Percentiles rank a stretch among this genome's conserved stretches.
Conservation (phyloP, 2,329 filamentous ascomycete species). For the Clonostachys solani region DNA sequence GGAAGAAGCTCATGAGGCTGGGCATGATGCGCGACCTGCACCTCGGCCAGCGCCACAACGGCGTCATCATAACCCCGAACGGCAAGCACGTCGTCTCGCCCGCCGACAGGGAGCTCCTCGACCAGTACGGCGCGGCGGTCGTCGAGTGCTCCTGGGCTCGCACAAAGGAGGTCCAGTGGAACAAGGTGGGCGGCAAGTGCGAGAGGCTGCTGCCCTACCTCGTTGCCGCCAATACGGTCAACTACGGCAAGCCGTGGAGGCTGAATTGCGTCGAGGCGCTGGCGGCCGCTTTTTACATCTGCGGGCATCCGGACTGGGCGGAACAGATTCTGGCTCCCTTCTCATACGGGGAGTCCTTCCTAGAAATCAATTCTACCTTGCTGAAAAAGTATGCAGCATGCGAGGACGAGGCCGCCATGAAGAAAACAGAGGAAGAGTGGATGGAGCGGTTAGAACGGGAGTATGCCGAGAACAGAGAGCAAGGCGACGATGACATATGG, state of each 20-base stretch:
- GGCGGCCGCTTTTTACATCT: constrained; percentile 89
- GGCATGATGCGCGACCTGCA: constrained; percentile 92
- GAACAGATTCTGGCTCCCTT: constrained; percentile 79
- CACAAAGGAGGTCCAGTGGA: constrained; percentile 86
- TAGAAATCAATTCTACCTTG: constrained; percentile 83
- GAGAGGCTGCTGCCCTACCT: constrained; percentile 90
- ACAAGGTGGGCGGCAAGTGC: constrained; percentile 87
- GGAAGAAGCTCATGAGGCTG: constrained; percentile 88
- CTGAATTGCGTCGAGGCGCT: constrained; percentile 95
- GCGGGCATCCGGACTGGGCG: constrained; percentile 88
- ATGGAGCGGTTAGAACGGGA: constrained; percentile 85
- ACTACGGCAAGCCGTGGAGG: constrained; percentile 94
- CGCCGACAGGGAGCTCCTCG: constrained; percentile 75
- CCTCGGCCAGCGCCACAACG: constrained; percentile 85
- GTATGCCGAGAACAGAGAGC: constrained; percentile 74
- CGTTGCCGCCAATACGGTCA: constrained; percentile 93
- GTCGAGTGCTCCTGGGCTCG: constrained; percentile 98
- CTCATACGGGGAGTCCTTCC: constrained; percentile 80
- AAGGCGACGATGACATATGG: constrained; percentile 76
- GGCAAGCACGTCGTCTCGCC: constrained; percentile 81
- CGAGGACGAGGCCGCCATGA: constrained; percentile 74
- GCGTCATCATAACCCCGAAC: constrained; percentile 93
- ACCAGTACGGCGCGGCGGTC: constrained; percentile 87
- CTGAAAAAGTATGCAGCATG: constrained; percentile 84
- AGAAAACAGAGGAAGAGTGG: constrained; percentile 83